Conservation (phyloP, 2,329 filamentous ascomycete species). For the Aspergillus fumigatus region DNA sequence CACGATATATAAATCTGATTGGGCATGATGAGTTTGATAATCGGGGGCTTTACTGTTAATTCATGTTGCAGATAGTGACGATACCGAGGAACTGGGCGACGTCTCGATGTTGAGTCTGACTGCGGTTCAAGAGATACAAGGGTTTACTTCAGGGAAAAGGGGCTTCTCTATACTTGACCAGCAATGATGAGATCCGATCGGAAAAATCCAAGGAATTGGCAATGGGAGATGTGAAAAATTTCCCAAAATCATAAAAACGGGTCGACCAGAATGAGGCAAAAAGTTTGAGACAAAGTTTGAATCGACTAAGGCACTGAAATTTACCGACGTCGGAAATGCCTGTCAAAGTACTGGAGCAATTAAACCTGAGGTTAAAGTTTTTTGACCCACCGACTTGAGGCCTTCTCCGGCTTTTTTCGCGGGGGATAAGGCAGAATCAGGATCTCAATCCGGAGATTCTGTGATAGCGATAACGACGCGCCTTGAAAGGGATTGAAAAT, state of each 20-base stretch:
- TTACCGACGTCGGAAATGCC: not conserved
- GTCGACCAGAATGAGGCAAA: not conserved
- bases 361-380: not conserved
- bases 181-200: not conserved
- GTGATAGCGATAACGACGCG: conserved; percentile 4
- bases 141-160: not conserved
- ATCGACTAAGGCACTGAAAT: not conserved
- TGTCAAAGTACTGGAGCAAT: not conserved
- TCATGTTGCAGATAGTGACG: not conserved
- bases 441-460: conserved; percentile 11
- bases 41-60: not conserved
- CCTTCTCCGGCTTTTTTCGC: conserved; percentile 18
- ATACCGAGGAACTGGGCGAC: not conserved
- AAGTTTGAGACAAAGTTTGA: not conserved
- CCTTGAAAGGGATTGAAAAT: not conserved
- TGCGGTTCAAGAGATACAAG: not conserved
- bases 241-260: not conserved
- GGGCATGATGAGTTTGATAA: not conserved
- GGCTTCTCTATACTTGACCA: not conserved
- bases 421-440: conserved; percentile 21
- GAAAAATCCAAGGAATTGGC: not conserved
- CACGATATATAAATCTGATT: not conserved
- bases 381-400: conserved; percentile 5
- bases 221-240: not conserved
- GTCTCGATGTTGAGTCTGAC: not conserved